Base-by-base conservation (phyloP, 2,329 filamentous ascomycete species). In the Hypoxylon sp. region DNA sequence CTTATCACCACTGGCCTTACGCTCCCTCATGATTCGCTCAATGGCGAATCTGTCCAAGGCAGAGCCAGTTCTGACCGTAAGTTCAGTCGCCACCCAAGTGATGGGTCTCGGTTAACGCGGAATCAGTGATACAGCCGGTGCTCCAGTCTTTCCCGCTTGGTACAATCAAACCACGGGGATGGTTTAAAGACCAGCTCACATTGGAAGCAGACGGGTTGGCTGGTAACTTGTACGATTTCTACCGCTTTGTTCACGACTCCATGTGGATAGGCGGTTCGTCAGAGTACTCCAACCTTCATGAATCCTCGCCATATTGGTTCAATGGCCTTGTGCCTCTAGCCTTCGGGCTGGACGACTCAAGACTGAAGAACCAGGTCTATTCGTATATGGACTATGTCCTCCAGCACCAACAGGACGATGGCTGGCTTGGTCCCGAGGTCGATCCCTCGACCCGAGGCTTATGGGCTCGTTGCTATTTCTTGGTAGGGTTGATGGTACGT, bases 281-380 rank as follows among this genome's bases (percentile, higher is more conserved):
- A 2, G 86, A 88, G 69, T 89, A 89, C 71, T 86, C 81, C 11
- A 76, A 77, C 21, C 77, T 88, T 1, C 82, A 88, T 70, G 87
- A 89, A 77, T 84, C 82, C 1, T 81, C 84, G 27, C 85, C 86
- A 0, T 88, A 88, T 74, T 89, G 86, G 85, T 85, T 87, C 72
- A 88, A 89, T 70, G 84, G 82, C 3, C 78, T 88, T 1, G 86
- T 89, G 1, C 86, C 87, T 17, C 79, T 89, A 24, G 86, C 87
- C 1, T 89, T 85, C 66, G 77, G 76, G 0, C 75, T 86, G 3
- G 79, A 85, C 55, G 83, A 88, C 72, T 69, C 77, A 2, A 76
- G 82, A 4, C 76, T 89, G n/a, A 85, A 86, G 69, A 71, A 68
- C 0, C 86, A 89, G 66, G 82, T 86, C 6, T 79, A 80, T 17